Evolutionary conservation across 495 filamentous ascomycete species (phyloP).

Genomic region (Aspergillus diversus): DNA sequence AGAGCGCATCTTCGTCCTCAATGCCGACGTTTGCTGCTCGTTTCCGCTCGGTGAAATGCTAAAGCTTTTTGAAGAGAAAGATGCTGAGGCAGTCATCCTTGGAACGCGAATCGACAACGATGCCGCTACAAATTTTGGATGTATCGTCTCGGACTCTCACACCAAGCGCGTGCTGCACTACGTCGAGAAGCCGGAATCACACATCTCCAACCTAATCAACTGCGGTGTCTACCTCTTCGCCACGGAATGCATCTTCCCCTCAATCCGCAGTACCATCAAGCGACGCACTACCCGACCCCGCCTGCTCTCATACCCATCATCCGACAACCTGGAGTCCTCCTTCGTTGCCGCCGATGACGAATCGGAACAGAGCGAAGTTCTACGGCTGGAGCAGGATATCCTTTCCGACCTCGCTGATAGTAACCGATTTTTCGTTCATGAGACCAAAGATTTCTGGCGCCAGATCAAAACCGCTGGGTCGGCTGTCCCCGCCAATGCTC

Average conservation of each 20-base stretch:
- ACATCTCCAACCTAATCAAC: constrained; percentile 99
- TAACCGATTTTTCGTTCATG: constrained; percentile 97
- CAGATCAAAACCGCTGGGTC: constrained; percentile 99
- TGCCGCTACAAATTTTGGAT: constrained; percentile 93
- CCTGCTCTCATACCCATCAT: constrained; percentile 89
- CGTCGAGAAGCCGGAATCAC: constrained; percentile 98
- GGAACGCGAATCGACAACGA: constrained; percentile 93
- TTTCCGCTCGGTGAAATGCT: constrained; percentile 97
- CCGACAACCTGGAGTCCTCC: constrained; percentile 85
- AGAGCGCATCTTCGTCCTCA: constrained; percentile 94
- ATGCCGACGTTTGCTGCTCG: constrained; percentile 98
- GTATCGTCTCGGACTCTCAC: constrained; percentile 94
- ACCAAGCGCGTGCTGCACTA: constrained; percentile 97
- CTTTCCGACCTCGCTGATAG: constrained; percentile 94
- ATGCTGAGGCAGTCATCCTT: constrained; percentile 96
- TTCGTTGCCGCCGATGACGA: constrained; percentile 79
- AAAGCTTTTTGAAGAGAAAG: constrained; percentile 88
- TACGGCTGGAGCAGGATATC: constrained; percentile 97
- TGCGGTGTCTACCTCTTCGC: constrained; percentile 98
- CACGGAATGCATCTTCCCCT: constrained; percentile 94
- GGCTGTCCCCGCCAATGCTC: constrained; percentile 93
- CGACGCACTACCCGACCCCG: constrained; percentile 90
- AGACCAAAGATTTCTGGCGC: constrained; percentile 99
- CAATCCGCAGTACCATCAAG: constrained; percentile 94
- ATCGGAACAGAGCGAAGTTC: constrained; percentile 78